Conservation (phyloP, 305 asterid genomes). For the Withania somnifera region DNA sequence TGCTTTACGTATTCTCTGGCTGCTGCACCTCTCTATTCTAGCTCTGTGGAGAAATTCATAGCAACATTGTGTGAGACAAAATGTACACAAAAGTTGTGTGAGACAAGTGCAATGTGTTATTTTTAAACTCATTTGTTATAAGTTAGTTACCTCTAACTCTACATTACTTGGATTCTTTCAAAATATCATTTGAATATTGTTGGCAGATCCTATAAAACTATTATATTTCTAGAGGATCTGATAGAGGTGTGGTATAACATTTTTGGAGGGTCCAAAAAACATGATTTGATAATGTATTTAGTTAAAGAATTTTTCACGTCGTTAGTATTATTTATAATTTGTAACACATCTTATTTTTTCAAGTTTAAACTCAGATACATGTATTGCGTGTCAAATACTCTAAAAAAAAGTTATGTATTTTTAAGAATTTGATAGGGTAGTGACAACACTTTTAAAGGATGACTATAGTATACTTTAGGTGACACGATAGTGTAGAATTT, state of each 20-base stretch:
- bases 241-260: background rate
- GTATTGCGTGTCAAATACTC: background rate
- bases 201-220: too few relatives aligned
- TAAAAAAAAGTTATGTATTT: background rate
- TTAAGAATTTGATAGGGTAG: background rate
- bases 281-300: background rate
- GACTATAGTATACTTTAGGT: background rate
- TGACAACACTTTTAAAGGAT: background rate
- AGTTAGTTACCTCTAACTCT: too few relatives aligned
- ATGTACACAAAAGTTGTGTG: background rate
- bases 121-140: background rate
- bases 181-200: background rate
- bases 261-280: background rate
- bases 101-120: background rate
- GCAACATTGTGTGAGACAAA: too few relatives aligned
- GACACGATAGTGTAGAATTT: background rate
- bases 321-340: background rate
- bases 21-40: constrained; percentile 12
- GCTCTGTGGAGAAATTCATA: background rate
- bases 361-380: background rate
- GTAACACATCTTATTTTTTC: background rate
- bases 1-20: constrained; percentile 13
- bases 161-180: background rate
- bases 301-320: background rate
- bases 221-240: background rate